Percentiles rank a stretch among this genome's conserved stretches.
Evolutionary conservation across 345 rosid species (phyloP).

Genomic region (Sisymbrium irio): DNA sequence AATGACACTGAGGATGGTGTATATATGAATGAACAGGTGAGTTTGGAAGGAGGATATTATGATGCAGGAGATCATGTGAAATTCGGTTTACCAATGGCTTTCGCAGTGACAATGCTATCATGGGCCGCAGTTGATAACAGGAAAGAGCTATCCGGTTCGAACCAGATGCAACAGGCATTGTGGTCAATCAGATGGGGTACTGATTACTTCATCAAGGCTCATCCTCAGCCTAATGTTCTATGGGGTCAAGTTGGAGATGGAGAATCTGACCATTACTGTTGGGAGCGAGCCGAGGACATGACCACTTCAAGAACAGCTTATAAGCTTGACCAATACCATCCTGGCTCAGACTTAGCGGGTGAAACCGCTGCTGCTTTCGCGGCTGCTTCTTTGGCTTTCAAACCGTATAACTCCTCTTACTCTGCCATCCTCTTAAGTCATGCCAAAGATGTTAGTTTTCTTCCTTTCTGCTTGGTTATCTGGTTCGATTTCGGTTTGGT

Average conservation of each 20-base stretch:
- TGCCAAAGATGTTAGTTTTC: slow-evolving; percentile 57
- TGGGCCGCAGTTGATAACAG: slow-evolving; percentile 71
- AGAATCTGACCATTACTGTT: slow-evolving; percentile 76
- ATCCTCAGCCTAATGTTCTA: slow-evolving; percentile 64
- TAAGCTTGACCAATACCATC: slow-evolving; percentile 61
- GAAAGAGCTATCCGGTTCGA: slow-evolving; percentile 48
- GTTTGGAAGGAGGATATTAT: slow-evolving; percentile 85
- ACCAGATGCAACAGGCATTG: slow-evolving; percentile 60
- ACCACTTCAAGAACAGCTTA: slow-evolving; percentile 75
- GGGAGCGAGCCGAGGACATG: slow-evolving; percentile 94
- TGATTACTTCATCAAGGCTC: slow-evolving; percentile 79
- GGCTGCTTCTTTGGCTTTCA: slow-evolving; percentile 74
- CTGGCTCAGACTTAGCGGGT: slow-evolving; percentile 80
- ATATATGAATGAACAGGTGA: slow-evolving; percentile 44
- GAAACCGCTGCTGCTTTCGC: slow-evolving; percentile 90
- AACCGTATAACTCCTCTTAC: slow-evolving; percentile 74
- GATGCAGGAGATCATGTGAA: slow-evolving; percentile 95
- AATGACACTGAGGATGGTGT: slow-evolving; percentile 16
- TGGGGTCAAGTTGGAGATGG: slow-evolving; percentile 96
- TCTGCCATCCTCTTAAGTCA: slow-evolving; percentile 57
- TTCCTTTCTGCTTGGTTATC: not conserved
- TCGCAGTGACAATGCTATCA: slow-evolving; percentile 62
- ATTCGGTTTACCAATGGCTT: slow-evolving; percentile 92
- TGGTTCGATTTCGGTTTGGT: not conserved
- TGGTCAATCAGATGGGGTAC: slow-evolving; percentile 78